These are phyloP conservation scores for Russula sp. DNA, from an alignment of 768 basidiomycete species.

Conservation along the genomic window DNA sequence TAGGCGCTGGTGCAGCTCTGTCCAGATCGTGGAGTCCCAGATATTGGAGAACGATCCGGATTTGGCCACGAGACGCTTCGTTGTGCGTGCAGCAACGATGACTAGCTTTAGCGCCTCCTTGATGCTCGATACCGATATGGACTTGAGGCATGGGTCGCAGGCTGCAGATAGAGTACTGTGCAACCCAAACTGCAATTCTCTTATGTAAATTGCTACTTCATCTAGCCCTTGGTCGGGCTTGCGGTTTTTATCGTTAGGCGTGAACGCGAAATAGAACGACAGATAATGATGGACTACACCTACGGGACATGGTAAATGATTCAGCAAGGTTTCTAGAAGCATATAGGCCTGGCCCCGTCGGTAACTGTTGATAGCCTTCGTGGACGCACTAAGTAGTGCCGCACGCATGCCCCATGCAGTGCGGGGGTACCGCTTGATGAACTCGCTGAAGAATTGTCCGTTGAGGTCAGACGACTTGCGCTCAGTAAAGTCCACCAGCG, in stretches of 20 bases:
- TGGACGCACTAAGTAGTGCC: conserved; percentile 54
- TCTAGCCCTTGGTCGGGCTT: conserved; percentile 39
- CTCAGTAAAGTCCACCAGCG: conserved; percentile 70
- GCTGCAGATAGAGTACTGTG: conserved; percentile 48
- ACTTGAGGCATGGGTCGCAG: conserved; percentile 49
- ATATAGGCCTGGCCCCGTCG: conserved; percentile 72
- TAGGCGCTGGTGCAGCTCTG: conserved; percentile 47
- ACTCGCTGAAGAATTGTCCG: conserved; percentile 72
- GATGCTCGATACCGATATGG: conserved; percentile 60
- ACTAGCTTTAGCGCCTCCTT: conserved; percentile 80
- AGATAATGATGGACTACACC: conserved; percentile 31
- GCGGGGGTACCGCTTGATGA: conserved; percentile 61
- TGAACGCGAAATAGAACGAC: not conserved
- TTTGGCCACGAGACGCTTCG: conserved; percentile 45
- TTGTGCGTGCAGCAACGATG: conserved; percentile 61
- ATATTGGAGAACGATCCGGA: conserved; percentile 37
- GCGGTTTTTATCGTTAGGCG: not conserved
- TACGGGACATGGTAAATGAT: conserved; percentile 51
- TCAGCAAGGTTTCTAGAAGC: conserved; percentile 63
- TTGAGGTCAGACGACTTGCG: conserved; percentile 79
- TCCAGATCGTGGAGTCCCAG: conserved; percentile 66
- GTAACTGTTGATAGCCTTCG: conserved; percentile 69
- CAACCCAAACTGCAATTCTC: conserved; percentile 47
- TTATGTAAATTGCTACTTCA: conserved; percentile 52
- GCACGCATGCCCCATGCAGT: conserved; percentile 64